Evolutionary conservation across 2,329 filamentous ascomycete genomes (phyloP), one percentile per base, ranked within the genome.

Genomic region (Reticulascus tulasneorum): DNA sequence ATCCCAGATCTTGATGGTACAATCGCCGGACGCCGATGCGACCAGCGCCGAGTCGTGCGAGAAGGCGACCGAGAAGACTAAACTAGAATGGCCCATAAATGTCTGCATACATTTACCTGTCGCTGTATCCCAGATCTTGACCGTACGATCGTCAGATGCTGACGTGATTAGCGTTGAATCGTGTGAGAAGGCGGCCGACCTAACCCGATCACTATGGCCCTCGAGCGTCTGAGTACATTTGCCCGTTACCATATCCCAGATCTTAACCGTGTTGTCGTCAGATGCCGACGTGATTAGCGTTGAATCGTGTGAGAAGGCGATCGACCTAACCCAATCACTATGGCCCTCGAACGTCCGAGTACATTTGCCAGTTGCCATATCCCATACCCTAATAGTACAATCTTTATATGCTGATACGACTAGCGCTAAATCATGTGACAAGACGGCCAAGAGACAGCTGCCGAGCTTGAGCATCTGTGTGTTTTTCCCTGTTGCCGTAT

Each of bases 71-170:
- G 86, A 82, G 49, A 98, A 73, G 34, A 95, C 90, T 56, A 98
- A 93, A 6, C 94, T 91, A 11, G 89, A 96, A 68, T 94, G 94
- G 55, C 91, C 91, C 1, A 87, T 94, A 13, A 84, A 88, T 68
- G 94, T 98, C 39, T 88, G 87, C 47, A 95, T 67, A 55, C 91
- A 97, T 50, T 82, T 75, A 29, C 93, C 93, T 16, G 87, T 96
- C 62, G 98, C 93, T 1, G 91, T 96, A 53, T 98, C 93, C 93
- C 93, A 98, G 20, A 98, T 74, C 64, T 97, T 96, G 69, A 97
- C 96, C 67, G 87, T 84, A 35, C 91, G 84, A 60, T 98, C 93
- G 60, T 94, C 97, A 12, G 87, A 93, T 2, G 86, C 86, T 4
- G 90, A 90, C 19, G 98, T 66, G 69, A 98, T 98, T 36, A 84